Evolutionary conservation across 306 rosid species (phyloP).

Genomic region (Dicorynia guianensis): DNA sequence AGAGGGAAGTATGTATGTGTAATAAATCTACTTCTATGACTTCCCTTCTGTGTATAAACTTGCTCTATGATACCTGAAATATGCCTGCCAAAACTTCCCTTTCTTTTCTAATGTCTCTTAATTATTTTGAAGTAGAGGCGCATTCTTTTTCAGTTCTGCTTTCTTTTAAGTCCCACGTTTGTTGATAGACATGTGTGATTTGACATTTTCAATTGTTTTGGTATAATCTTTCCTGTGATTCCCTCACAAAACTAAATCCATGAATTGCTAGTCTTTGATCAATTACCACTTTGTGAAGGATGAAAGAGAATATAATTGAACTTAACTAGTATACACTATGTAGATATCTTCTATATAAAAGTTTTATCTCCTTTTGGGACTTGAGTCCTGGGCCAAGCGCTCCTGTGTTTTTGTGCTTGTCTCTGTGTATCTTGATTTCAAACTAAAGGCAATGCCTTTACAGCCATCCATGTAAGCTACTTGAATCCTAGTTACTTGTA

Average conservation of each 20-base stretch:
- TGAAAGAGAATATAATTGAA: too few relatives aligned
- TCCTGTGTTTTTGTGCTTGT: neutral
- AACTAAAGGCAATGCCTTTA: neutral
- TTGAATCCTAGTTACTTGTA: neutral
- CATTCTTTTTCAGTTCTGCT: too few relatives aligned
- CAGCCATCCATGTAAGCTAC: neutral
- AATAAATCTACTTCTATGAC: neutral
- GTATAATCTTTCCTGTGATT: too few relatives aligned
- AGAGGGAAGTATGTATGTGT: constrained; percentile 30
- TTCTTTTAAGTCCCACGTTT: too few relatives aligned
- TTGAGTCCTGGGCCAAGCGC: neutral
- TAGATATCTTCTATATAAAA: neutral
- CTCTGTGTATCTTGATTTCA: neutral
- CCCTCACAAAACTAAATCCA: too few relatives aligned
- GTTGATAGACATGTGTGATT: too few relatives aligned
- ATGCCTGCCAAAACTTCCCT: neutral
- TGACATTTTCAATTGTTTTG: too few relatives aligned
- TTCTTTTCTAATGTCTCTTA: too few relatives aligned
- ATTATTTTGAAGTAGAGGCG: too few relatives aligned
- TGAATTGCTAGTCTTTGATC: too few relatives aligned
- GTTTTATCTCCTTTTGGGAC: neutral
- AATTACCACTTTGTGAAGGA: too few relatives aligned
- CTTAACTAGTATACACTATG: too few relatives aligned
- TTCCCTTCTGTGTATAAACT: neutral
- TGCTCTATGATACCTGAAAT: neutral